These are phyloP conservation scores for Rosellinia necatrix DNA, from an alignment of 2,329 filamentous ascomycete species.

Conservation along the genomic window DNA sequence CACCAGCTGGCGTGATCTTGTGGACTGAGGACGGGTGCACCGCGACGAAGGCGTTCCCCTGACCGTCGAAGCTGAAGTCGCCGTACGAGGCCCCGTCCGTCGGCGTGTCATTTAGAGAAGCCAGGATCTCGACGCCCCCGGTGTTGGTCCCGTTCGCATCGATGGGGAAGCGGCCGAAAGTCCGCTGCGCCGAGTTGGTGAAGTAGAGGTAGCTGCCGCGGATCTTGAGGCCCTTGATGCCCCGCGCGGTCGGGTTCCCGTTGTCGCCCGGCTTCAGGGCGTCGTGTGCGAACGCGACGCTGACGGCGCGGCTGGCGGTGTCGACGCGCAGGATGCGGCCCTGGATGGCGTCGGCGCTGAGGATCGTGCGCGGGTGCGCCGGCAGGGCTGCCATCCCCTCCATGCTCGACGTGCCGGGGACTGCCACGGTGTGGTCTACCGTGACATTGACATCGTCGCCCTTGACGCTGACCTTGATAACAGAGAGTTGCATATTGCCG, in stretches of 20 bases:
- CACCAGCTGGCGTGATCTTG: slow-evolving; percentile 28
- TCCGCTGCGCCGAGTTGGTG: slow-evolving; percentile 31
- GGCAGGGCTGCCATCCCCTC: slow-evolving; percentile 31
- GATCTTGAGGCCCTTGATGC: slow-evolving; percentile 28
- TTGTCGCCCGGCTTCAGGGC: slow-evolving; percentile 12
- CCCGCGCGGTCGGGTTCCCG: slow-evolving; percentile 9
- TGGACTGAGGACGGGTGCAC: slow-evolving; percentile 26
- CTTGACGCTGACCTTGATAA: slow-evolving; percentile 26
- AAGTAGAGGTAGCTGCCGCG: slow-evolving; percentile 30
- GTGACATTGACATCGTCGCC: slow-evolving; percentile 20
- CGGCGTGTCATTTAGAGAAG: not conserved
- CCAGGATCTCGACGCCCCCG: slow-evolving; percentile 27
- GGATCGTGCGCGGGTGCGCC: slow-evolving; percentile 19
- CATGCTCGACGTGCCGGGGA: slow-evolving; percentile 23
- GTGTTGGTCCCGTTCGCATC: slow-evolving; percentile 21
- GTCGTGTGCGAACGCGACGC: slow-evolving; percentile 23
- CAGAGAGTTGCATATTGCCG: slow-evolving; percentile 20
- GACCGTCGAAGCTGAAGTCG: slow-evolving; percentile 29
- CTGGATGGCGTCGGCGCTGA: slow-evolving; percentile 25
- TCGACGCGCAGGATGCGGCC: slow-evolving; percentile 30
- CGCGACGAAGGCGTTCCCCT: slow-evolving; percentile 29
- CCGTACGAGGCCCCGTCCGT: slow-evolving; percentile 16
- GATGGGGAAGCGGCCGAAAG: slow-evolving; percentile 21
- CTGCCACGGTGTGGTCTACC: slow-evolving; percentile 21
- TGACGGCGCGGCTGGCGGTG: slow-evolving; percentile 15